phyloP scores from a whole-genome alignment of 208 protist species.

The Angomonas deanei region DNA sequence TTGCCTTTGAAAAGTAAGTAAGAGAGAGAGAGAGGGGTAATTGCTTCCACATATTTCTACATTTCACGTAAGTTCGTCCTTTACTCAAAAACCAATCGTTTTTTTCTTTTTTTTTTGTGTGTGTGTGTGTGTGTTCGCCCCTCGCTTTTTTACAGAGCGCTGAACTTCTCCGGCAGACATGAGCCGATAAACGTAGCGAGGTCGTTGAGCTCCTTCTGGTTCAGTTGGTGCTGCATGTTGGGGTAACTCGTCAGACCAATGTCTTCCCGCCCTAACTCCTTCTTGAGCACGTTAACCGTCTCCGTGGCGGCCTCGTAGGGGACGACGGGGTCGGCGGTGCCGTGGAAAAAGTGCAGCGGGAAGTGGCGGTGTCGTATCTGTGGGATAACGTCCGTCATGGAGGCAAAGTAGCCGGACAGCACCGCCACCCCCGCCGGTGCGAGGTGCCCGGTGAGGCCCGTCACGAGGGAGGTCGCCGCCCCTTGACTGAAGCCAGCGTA shows the following conservation, averaged over 20 bases:
- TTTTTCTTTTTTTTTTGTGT: too few species aligned
- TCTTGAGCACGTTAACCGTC: conserved; percentile 41
- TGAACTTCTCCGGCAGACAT: conserved; percentile 37
- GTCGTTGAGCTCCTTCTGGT: conserved; percentile 70
- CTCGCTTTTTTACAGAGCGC: background rate
- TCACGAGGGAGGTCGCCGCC: conserved; percentile 67
- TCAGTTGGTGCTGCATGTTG: conserved; percentile 71
- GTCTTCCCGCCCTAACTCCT: conserved; percentile 13
- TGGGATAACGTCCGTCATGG: conserved; percentile 36
- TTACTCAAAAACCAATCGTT: too few species aligned
- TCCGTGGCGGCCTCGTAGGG: conserved; percentile 42
- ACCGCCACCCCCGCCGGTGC: conserved; percentile 63
- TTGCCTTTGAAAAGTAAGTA: too few species aligned
- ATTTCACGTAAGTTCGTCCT: too few species aligned
- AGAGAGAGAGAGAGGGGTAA: too few species aligned
- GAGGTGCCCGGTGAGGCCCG: conserved; percentile 47
- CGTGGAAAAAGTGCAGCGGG: conserved; percentile 77
- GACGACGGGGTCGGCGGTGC: conserved; percentile 67
- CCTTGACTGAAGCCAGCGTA: conserved; percentile 92
- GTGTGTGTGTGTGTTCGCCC: background rate
- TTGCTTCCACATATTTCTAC: too few species aligned
- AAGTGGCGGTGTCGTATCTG: conserved; percentile 22
- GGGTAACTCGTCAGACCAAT: conserved; percentile 62
- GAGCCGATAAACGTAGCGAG: conserved; percentile 44
- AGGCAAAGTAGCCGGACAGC: conserved; percentile 80